Base-by-base conservation (phyloP, 2,329 filamentous ascomycete genomes). In the Elsinoe fawcettii region DNA sequence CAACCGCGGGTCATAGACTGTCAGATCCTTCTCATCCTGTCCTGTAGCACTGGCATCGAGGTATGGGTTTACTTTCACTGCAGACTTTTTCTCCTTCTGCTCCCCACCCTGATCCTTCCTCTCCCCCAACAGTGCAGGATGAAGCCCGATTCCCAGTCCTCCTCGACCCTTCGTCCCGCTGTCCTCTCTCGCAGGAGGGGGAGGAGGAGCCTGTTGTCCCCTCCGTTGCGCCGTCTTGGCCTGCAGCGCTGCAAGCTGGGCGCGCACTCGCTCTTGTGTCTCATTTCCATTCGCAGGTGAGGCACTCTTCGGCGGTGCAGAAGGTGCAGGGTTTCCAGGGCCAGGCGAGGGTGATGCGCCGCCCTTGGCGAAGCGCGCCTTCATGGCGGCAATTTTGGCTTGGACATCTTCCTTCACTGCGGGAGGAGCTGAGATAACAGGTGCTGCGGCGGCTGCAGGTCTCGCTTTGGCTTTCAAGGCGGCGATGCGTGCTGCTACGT, bases 1-100 rank as follows among this genome's bases (percentile, higher is more conserved):
- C 11, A 84, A 71, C 62, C 75, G 85, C 6, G 86, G 78, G 65
- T 95, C 89, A 63, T 87, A 91, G 69, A 96, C 96, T 0, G 91
- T 90, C 63, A 96, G 95, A 65, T 79, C 80, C 76, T 77, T 57
- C 76, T 76, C 47, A 74, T 76, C 66, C 78, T 78, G 54, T 63
- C 62, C 55, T 63, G 66, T 39, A 60, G 65, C 49, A 63, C 65
- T 60, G 66, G 66, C 41, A 73, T 74, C 56, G 14, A 71, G 61
- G 55, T 70, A 71, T 68, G 74, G 60, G 66, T 69, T 66, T 68
- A 70, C 63, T 58, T 65, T 64, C 9, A 63, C 64, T 18, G 64
- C 64, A 56, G 73, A 73, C 47, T 80, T 69, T 25, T 66, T 66
- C 55, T 69, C 72, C 59, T 75, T 74, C 41, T 73, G 71, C 57